Base-by-base conservation (phyloP, 352 stramenopile genomes). In the Phytophthora syringae region DNA sequence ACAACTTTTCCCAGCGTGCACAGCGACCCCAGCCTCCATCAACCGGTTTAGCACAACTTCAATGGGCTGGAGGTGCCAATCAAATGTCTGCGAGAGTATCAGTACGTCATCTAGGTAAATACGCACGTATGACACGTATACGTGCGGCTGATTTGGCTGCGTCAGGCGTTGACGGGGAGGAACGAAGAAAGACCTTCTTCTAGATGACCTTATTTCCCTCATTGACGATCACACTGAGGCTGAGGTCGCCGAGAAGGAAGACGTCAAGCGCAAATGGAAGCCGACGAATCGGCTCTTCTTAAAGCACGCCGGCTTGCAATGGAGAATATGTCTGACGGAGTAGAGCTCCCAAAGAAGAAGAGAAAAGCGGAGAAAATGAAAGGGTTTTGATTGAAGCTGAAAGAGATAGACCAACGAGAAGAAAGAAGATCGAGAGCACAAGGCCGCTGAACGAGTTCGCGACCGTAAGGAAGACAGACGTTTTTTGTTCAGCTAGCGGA, bases 391-490 rank as follows among this genome's bases (percentile, higher is more conserved):
- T 52, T n/a, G 13, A 36, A 52, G 48, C 28, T 47, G 3, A 58
- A 50, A 22, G 36, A 32, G 36, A 56, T 64, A 64, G 34, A 43
- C 25, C n/a, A 43, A 56, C 34, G 55, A 52, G 25, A 57, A 64
- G 15, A 64, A 27, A 28, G 25, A 57, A 3, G 10, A 1, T 7
- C 22, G 34, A 21, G 34, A 65, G 15, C 39, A 58, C 10, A 48
- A 47, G 21, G 36, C 30, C 9, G 37, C 47, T 47, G 36, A 45
- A 57, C 32, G 57, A 16, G 57, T 37, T 64, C 56, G 39, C 15
- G 47, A 65, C 15, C 37, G 39, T 30, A 32, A 55, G 42, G 47
- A 57, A 32, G 48, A 58, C 18, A 65, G 2, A 58, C 0, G 12
- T 12, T 64, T 52, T 52, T 45, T 21, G 18, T 40, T 32, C 16